These are phyloP conservation scores for Leucosporidium scottii DNA, from an alignment of 768 basidiomycete species.

Conservation along the genomic window DNA sequence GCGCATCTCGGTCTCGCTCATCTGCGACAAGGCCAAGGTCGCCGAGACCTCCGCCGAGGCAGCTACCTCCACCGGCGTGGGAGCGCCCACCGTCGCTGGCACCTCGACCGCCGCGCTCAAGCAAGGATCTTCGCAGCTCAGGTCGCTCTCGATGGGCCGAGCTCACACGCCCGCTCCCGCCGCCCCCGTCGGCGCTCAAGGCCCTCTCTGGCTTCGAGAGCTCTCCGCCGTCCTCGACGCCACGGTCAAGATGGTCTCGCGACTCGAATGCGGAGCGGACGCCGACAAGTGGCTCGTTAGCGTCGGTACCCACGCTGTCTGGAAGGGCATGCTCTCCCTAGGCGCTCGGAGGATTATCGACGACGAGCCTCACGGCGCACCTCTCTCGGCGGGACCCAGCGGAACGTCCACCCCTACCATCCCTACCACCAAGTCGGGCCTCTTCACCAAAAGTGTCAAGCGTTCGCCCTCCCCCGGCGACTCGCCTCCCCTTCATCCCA, in stretches of 20 bases:
- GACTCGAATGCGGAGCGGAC: slow-evolving; percentile 28
- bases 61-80: background rate
- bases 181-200: background rate
- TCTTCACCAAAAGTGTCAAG: slow-evolving; percentile 26
- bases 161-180: background rate
- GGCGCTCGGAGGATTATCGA: slow-evolving; percentile 10
- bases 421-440: slow-evolving; percentile 2
- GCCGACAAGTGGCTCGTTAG: slow-evolving; percentile 35
- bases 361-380: background rate
- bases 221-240: slow-evolving; percentile 26
- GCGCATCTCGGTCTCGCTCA: slow-evolving; percentile 16
- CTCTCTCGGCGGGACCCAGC: background rate
- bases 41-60: background rate
- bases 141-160: slow-evolving; percentile 25
- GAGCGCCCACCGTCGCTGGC: slow-evolving; percentile 3
- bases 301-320: slow-evolving; percentile 30
- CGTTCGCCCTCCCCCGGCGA: slow-evolving; percentile 25
- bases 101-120: background rate
- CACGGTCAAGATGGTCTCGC: slow-evolving; percentile 20
- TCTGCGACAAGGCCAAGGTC: slow-evolving; percentile 5
- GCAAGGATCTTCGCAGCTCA: slow-evolving; percentile 4
- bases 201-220: slow-evolving; percentile 33
- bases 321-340: slow-evolving; percentile 37
- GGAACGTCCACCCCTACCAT: too few relatives aligned
- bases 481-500: slow-evolving; percentile 15